Evolutionary conservation across 345 rosid genomes (phyloP).

Genomic region (Eucalyptus urophylla): DNA sequence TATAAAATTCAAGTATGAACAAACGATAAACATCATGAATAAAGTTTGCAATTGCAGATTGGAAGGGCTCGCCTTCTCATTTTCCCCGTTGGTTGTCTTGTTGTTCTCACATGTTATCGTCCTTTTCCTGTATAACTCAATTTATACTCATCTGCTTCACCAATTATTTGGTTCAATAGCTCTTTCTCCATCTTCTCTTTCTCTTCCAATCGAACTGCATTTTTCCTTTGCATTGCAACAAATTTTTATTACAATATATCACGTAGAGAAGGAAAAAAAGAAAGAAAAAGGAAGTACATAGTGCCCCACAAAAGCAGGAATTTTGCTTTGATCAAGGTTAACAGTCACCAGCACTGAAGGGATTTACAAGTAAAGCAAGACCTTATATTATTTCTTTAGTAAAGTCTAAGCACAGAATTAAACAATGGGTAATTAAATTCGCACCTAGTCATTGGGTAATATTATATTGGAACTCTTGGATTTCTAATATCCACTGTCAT

Average conservation of each 20-base stretch:
- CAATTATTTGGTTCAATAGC: constrained; percentile 31
- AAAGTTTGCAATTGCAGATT: not conserved
- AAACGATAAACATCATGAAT: not conserved
- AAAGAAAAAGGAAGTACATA: not conserved
- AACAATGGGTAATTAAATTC: not conserved
- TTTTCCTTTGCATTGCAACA: constrained; percentile 21
- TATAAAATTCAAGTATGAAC: not conserved
- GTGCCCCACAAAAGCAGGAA: not conserved
- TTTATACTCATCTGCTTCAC: constrained; percentile 52
- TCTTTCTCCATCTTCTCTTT: constrained; percentile 74
- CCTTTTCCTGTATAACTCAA: constrained; percentile 48
- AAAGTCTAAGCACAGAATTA: not conserved
- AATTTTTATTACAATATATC: not conserved
- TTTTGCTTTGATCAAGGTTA: not conserved
- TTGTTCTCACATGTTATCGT: constrained; percentile 38
- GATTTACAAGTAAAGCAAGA: not conserved
- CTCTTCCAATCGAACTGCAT: constrained; percentile 56
- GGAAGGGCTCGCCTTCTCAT: constrained; percentile 41
- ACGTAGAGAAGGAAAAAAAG: not conserved
- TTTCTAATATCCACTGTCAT: not conserved
- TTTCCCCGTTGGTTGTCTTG: constrained; percentile 53
- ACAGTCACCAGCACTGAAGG: not conserved
- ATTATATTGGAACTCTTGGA: not conserved
- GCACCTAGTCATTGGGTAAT: not conserved
- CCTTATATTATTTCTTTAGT: not conserved